Evolutionary conservation across 768 basidiomycete species (phyloP).

Genomic region (Asterophora parasitica): DNA sequence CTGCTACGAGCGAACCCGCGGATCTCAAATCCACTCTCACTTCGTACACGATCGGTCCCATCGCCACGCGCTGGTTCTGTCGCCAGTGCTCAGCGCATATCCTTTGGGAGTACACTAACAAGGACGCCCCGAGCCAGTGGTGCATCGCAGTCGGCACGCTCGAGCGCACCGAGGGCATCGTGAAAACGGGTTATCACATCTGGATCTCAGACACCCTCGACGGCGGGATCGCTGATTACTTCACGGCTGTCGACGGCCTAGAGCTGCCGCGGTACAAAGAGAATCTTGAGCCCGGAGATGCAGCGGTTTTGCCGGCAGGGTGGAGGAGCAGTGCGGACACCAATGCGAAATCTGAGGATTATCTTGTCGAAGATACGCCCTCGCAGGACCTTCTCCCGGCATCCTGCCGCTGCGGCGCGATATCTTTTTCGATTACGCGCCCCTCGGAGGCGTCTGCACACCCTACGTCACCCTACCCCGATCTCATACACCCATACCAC

Average conservation of each 20-base stretch:
- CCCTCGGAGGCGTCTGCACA: slow-evolving; percentile 13
- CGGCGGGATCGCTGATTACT: slow-evolving; percentile 16
- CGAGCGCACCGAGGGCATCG: slow-evolving; percentile 12
- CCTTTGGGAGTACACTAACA: slow-evolving; percentile 9
- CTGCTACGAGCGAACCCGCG: slow-evolving; percentile 6
- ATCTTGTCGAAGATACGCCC: not conserved
- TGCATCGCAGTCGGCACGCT: slow-evolving; percentile 12
- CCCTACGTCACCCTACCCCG: slow-evolving; percentile 18
- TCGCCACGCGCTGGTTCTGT: slow-evolving; percentile 16
- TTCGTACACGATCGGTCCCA: slow-evolving; percentile 10
- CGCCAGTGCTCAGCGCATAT: slow-evolving; percentile 16
- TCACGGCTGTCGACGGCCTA: slow-evolving; percentile 8
- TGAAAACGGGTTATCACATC: slow-evolving; percentile 9
- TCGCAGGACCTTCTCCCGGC: slow-evolving; percentile 7
- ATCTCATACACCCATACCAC: slow-evolving; percentile 16
- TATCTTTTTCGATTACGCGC: slow-evolving; percentile 16
- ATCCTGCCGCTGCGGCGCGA: slow-evolving; percentile 16
- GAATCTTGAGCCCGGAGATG: not conserved
- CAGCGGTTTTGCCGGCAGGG: slow-evolving; percentile 6
- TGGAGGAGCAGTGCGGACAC: slow-evolving; percentile 4
- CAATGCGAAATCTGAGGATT: too few species aligned
- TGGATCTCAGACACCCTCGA: slow-evolving; percentile 17
- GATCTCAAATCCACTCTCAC: slow-evolving; percentile 13
- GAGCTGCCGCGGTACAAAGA: slow-evolving; percentile 12
- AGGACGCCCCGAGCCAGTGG: slow-evolving; percentile 7